Evolutionary conservation across 495 filamentous ascomycete genomes (phyloP), one percentile per base, ranked within the genome.

Genomic region (Clohesyomyces aquaticus): DNA sequence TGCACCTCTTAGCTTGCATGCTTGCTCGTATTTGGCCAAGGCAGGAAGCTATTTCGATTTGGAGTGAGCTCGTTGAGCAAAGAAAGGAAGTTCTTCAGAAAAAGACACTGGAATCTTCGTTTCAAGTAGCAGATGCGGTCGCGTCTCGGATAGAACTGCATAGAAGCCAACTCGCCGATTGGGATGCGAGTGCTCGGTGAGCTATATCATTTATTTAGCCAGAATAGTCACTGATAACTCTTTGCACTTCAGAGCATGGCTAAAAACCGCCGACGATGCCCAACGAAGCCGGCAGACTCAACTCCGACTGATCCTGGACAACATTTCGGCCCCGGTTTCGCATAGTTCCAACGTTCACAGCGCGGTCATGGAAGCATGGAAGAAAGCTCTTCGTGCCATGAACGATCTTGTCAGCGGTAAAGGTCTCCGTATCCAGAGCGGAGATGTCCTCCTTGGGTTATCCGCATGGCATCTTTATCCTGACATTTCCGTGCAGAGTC

Each of bases 1-100:
- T 55, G 29, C 52, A 55, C 21, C 52, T 55, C 18, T 19, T 55
- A 3, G 52, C 52, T 3, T 55, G 52, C 22, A 55, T 55, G 52
- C 29, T 55, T 14, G 23, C 52, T 18, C 25, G 52, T 4, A 55
- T 55, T 4, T 55, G 18, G 14, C 3, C 4, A 3, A 3, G 10
- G n/a, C 26, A 4, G 3, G 27, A 32, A 41, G 52, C 52, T 19
- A 41, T 27, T n/a, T 32, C 52, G 22, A 41, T 55, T 11, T 55
- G 52, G 52, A 23, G 12, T 4, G 4, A 55, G 21, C 11, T 55
- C 3, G 19, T 55, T 3, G 52, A 32, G 3, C 3, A 41, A 35
- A 4, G 52, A 12, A 55, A 47, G 21, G 6, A 47, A n/a, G 43
- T 18, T 23, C 4, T 35, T n/a, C n/a, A n/a, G n/a, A n/a, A n/a